Evolutionary conservation across 805 yeast genomes (phyloP).

Genomic region (Saccharomycopsis amapae): DNA sequence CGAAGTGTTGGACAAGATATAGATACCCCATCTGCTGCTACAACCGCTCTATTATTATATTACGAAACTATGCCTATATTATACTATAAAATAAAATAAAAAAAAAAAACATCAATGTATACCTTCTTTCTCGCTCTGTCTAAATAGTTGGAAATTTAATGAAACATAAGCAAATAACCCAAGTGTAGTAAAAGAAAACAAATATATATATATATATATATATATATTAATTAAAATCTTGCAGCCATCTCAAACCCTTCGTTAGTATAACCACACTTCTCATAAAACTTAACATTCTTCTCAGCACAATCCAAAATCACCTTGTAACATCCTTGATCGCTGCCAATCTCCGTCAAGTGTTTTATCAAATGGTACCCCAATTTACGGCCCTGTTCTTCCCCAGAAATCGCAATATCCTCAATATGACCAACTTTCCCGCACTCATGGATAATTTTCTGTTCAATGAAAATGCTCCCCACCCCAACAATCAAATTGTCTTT

Average conservation of each 20-base stretch:
- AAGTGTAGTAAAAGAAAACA: too few species aligned
- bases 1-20: conserved; percentile 40
- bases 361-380: conserved; percentile 66
- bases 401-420: conserved; percentile 83
- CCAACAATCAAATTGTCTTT: conserved; percentile 55
- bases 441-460: conserved; percentile 73
- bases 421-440: conserved; percentile 89
- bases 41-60: too few species aligned
- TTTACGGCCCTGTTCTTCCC: conserved; percentile 72
- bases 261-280: conserved; percentile 70
- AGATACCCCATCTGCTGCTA: background rate
- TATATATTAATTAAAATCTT: conserved; percentile 39
- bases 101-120: too few species aligned
- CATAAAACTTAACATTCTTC: conserved; percentile 77
- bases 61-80: too few species aligned
- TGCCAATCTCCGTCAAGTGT: conserved; percentile 52
- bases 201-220: too few species aligned
- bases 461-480: conserved; percentile 75
- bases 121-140: too few species aligned
- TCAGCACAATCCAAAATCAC: conserved; percentile 82
- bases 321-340: conserved; percentile 68
- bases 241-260: conserved; percentile 67
- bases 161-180: too few species aligned
- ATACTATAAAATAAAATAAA: too few species aligned
- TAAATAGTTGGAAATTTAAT: too few species aligned